These are phyloP conservation scores for Zygotorulaspora danielsina DNA, from an alignment of 805 yeast species.

Conservation along the genomic window DNA sequence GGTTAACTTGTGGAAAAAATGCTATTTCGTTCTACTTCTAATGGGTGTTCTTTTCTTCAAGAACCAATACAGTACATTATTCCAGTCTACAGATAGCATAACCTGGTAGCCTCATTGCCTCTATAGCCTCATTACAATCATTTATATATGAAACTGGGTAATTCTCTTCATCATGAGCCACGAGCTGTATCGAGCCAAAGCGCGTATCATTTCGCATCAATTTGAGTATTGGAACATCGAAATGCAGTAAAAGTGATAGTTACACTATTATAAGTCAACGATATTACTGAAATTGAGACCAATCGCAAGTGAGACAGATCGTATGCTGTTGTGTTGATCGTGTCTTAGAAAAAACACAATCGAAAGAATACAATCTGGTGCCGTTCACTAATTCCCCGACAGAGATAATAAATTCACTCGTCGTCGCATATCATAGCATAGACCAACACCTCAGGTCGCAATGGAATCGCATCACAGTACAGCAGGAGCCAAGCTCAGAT, in stretches of 20 bases:
- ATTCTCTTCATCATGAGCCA: background rate
- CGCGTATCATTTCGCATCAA: background rate
- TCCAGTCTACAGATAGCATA: slow-evolving; percentile 1
- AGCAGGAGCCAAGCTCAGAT: background rate
- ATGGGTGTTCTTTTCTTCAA: slow-evolving; percentile 23
- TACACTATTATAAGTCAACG: background rate
- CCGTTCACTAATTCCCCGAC: slow-evolving; percentile 3
- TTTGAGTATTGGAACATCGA: too few species aligned
- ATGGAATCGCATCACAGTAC: background rate
- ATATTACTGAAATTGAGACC: background rate
- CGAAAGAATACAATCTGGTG: slow-evolving; percentile 5
- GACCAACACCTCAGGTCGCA: background rate
- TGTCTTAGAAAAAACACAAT: background rate
- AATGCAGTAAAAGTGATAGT: background rate
- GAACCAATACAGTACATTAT: slow-evolving; percentile 9
- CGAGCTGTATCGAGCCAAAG: background rate
- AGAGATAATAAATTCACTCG: background rate
- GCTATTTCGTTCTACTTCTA: slow-evolving; percentile 21
- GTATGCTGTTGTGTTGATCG: slow-evolving; percentile 1
- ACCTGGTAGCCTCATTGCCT: background rate
- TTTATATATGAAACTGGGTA: too few species aligned
- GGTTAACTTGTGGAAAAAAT: slow-evolving; percentile 23
- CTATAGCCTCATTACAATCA: too few species aligned
- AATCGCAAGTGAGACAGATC: background rate
- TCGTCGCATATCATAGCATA: background rate